These are phyloP conservation scores for Neonectria ditissima DNA, from an alignment of 2,329 filamentous ascomycete genomes.

Conservation along the genomic window DNA sequence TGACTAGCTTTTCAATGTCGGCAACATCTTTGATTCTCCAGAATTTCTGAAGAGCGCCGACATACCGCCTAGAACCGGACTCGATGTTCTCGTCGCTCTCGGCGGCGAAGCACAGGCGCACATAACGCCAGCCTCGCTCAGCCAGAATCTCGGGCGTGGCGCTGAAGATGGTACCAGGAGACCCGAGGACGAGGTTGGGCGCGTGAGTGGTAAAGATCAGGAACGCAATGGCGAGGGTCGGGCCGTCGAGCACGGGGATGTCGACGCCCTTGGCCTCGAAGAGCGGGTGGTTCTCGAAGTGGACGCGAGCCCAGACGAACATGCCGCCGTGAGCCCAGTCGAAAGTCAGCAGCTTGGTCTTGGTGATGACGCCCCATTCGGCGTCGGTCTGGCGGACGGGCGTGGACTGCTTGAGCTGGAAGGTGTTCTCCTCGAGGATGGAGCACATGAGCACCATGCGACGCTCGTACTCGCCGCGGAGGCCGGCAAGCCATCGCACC, in stretches of 20 bases:
- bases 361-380: conserved; percentile 82
- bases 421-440: conserved; percentile 76
- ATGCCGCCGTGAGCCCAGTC: conserved; percentile 87
- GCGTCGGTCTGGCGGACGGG: conserved; percentile 57
- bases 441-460: conserved; percentile 85
- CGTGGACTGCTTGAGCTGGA: conserved; percentile 72
- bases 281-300: conserved; percentile 80
- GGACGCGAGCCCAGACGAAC: conserved; percentile 86
- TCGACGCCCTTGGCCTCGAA: conserved; percentile 54
- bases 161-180: conserved; percentile 80
- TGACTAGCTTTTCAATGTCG: conserved; percentile 73
- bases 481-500: conserved; percentile 90
- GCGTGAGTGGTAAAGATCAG: conserved; percentile 78
- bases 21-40: conserved; percentile 78
- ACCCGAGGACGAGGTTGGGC: conserved; percentile 76
- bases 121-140: conserved; percentile 75
- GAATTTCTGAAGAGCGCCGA: conserved; percentile 77
- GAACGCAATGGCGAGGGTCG: conserved; percentile 72
- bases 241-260: conserved; percentile 60
- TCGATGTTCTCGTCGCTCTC: conserved; percentile 78
- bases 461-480: conserved; percentile 85
- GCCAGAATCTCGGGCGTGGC: conserved; percentile 70
- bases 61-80: conserved; percentile 71
- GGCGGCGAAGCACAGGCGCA: conserved; percentile 86
- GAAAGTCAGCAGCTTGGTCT: conserved; percentile 80